A percentile compares a stretch with the other conserved stretches of the same genome.
Evolutionary conservation across 2,329 filamentous ascomycete species (phyloP).

Genomic region (Hortaea sp.): DNA sequence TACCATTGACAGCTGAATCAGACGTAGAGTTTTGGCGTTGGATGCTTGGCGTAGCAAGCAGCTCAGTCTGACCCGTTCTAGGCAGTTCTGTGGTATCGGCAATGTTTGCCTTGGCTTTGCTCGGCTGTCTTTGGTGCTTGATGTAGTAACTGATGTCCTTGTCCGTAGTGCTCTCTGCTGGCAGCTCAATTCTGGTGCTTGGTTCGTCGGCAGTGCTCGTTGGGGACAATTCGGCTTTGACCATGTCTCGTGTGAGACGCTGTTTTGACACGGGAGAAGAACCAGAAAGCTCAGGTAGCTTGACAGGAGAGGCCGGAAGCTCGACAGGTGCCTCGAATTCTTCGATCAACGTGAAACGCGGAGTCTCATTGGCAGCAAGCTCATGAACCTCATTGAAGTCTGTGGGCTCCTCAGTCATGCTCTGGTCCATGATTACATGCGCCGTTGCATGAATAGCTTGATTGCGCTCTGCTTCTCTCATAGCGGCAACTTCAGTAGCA

Average conservation of each 20-base stretch:
- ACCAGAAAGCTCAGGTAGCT: slow-evolving; percentile 17
- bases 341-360: slow-evolving; percentile 23
- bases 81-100: not conserved
- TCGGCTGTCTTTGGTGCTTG: slow-evolving; percentile 4
- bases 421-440: not conserved
- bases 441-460: slow-evolving; percentile 7
- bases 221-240: slow-evolving; percentile 24
- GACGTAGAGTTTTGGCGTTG: slow-evolving; percentile 10
- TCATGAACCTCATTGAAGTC: slow-evolving; percentile 20
- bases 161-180: not conserved
- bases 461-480: slow-evolving; percentile 10
- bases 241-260: slow-evolving; percentile 27
- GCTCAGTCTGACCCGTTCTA: not conserved
- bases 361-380: slow-evolving; percentile 22
- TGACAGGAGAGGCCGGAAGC: slow-evolving; percentile 25
- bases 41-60: slow-evolving; percentile 2
- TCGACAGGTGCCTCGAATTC: slow-evolving; percentile 25
- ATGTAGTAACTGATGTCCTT: not conserved
- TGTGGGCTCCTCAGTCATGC: not conserved
- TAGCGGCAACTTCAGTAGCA: slow-evolving; percentile 18
- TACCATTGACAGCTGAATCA: slow-evolving; percentile 10
- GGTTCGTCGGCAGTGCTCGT: slow-evolving; percentile 10
- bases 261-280: slow-evolving; percentile 8
- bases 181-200: not conserved
- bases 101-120: not conserved